Conservation (phyloP, 2,329 filamentous ascomycete genomes). For the Cadophora sp. region DNA sequence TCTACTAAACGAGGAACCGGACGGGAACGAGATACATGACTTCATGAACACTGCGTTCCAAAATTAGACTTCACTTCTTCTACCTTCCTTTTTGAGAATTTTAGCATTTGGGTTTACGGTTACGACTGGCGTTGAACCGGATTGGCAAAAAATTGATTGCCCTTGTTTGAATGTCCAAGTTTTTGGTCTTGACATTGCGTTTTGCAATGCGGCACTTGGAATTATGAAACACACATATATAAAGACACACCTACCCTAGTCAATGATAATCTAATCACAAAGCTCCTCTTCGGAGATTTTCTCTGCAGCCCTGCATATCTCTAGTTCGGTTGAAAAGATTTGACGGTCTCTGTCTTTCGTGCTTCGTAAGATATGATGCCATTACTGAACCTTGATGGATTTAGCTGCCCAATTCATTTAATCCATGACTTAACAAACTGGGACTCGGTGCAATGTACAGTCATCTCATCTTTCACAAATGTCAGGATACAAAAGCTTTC, state of each 20-base stretch:
- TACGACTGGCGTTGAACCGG: neutral
- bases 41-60: neutral
- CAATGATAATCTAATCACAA: constrained; percentile 15
- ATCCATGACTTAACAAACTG: no score
- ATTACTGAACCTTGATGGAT: no score
- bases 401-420: no score
- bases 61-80: constrained; percentile 11
- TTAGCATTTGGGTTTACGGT: constrained; percentile 6
- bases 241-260: constrained; percentile 8
- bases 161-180: neutral
- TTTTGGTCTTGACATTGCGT: neutral
- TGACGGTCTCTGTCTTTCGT: no score
- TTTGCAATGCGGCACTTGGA: neutral
- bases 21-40: neutral
- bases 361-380: no score
- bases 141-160: neutral
- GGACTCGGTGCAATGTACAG: no score
- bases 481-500: no score
- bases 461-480: no score
- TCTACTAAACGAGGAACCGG: neutral
- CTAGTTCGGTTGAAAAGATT: no score
- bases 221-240: neutral
- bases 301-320: neutral
- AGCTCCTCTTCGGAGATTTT: neutral
- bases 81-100: constrained; percentile 3